A percentile compares a stretch with the other conserved stretches of the same genome.
Evolutionary conservation across 2,329 filamentous ascomycete genomes (phyloP).

Genomic region (Aspergillus japonicus): DNA sequence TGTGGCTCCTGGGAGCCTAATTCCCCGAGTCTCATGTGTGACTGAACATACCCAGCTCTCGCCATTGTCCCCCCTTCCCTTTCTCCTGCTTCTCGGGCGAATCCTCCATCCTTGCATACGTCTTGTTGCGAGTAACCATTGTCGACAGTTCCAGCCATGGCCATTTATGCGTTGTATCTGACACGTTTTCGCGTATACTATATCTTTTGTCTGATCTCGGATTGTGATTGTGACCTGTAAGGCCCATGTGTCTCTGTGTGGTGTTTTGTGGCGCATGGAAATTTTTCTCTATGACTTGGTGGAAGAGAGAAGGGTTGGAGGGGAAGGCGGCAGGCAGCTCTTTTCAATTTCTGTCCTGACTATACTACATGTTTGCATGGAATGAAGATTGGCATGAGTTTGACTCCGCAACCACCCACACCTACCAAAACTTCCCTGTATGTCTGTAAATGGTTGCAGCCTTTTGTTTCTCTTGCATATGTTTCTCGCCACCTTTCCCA

Average conservation of each 20-base stretch:
- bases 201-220: slow-evolving; percentile 13
- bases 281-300: slow-evolving; percentile 15
- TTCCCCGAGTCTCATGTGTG: slow-evolving; percentile 10
- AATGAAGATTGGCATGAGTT: slow-evolving; percentile 17
- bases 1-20: neutral
- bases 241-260: slow-evolving; percentile 23
- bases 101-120: slow-evolving; percentile 18
- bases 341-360: neutral
- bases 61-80: slow-evolving; percentile 1
- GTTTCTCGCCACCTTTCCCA: slow-evolving; percentile 9
- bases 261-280: slow-evolving; percentile 26
- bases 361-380: slow-evolving; percentile 9
- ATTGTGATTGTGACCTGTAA: slow-evolving; percentile 23
- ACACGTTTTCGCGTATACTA: slow-evolving; percentile 13
- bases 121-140: slow-evolving; percentile 17
- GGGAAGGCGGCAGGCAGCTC: neutral
- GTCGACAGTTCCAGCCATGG: slow-evolving; percentile 13
- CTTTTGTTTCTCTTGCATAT: slow-evolving; percentile 14
- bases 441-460: slow-evolving; percentile 4
- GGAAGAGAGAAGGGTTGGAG: neutral
- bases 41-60: slow-evolving; percentile 4
- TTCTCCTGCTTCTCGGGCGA: slow-evolving; percentile 7
- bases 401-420: slow-evolving; percentile 7
- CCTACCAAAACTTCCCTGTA: neutral
- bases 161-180: slow-evolving; percentile 8